Percentiles rank a stretch among this genome's conserved stretches.
Evolutionary conservation across 148 eudicot genomes (phyloP).

Genomic region (Silene conica): DNA sequence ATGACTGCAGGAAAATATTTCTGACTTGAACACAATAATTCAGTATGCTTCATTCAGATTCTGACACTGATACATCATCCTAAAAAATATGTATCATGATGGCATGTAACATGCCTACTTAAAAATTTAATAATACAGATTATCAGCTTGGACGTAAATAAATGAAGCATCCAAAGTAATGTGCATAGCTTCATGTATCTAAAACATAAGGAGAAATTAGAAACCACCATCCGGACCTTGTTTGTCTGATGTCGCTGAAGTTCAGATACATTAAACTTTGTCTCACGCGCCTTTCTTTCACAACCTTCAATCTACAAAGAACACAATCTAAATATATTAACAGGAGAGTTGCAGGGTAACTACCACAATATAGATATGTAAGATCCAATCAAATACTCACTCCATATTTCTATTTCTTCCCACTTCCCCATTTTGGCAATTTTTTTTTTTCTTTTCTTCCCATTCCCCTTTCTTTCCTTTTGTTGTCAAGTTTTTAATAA

Average conservation of each 20-base stretch:
- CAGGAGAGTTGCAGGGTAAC: not conserved
- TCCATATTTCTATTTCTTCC: no score
- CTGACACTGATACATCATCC: not conserved
- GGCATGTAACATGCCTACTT: not conserved
- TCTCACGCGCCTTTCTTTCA: constrained; percentile 40
- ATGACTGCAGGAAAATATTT: not conserved
- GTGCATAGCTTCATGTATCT: not conserved
- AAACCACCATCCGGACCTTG: constrained; percentile 47
- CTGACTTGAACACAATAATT: not conserved
- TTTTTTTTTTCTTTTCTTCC: no score
- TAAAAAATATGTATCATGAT: not conserved
- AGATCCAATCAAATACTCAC: not conserved
- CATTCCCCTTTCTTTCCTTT: no score
- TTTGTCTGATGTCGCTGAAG: constrained; percentile 54
- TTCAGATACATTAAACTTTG: constrained; percentile 36
- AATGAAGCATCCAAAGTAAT: not conserved
- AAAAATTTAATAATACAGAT: constrained; percentile 1
- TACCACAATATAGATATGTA: not conserved
- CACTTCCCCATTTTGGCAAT: no score
- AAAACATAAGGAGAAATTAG: not conserved
- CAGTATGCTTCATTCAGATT: not conserved
- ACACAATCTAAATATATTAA: not conserved
- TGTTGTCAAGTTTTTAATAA: no score
- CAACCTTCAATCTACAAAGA: constrained; percentile 45
- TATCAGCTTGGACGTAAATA: not conserved